phyloP scores from a whole-genome alignment of 2,329 filamentous ascomycete species.

The Exophiala oligosperma region DNA sequence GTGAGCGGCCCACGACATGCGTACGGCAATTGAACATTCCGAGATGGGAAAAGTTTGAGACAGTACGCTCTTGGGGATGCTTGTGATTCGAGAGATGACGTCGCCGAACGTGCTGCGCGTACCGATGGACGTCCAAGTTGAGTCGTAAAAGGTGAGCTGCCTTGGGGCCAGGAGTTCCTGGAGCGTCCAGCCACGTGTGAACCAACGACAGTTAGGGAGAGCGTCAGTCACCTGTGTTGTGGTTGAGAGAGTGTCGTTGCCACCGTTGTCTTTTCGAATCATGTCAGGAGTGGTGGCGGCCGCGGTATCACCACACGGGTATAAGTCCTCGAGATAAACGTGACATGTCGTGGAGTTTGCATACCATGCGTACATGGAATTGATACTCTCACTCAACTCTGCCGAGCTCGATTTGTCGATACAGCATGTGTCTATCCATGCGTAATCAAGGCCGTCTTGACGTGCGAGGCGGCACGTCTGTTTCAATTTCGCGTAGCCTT shows the following conservation, averaged over 20 bases:
- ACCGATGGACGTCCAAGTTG: neutral
- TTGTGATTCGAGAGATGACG: neutral
- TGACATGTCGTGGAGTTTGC: slow-evolving; percentile 22
- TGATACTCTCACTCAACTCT: slow-evolving; percentile 27
- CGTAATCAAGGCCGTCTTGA: slow-evolving; percentile 4
- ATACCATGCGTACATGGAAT: slow-evolving; percentile 30
- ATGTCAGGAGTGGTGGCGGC: neutral
- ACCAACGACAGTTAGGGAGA: neutral
- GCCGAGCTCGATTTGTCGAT: slow-evolving; percentile 30
- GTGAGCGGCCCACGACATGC: slow-evolving; percentile 32
- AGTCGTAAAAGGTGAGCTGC: neutral
- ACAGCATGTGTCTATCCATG: slow-evolving; percentile 31
- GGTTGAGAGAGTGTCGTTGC: neutral
- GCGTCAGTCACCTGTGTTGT: neutral
- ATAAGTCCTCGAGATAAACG: slow-evolving; percentile 24
- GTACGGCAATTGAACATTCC: slow-evolving; percentile 1
- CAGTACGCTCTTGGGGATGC: neutral
- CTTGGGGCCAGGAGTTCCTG: slow-evolving; percentile 2
- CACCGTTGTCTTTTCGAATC: neutral
- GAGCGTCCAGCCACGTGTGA: slow-evolving; percentile 7
- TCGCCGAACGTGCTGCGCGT: neutral
- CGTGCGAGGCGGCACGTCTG: neutral
- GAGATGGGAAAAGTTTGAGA: slow-evolving; percentile 6
- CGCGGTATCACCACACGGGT: too few species aligned
- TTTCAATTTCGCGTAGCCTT: slow-evolving; percentile 2